Base-by-base conservation (phyloP, 306 rosid genomes). In the Pyrus bretschneideri region DNA sequence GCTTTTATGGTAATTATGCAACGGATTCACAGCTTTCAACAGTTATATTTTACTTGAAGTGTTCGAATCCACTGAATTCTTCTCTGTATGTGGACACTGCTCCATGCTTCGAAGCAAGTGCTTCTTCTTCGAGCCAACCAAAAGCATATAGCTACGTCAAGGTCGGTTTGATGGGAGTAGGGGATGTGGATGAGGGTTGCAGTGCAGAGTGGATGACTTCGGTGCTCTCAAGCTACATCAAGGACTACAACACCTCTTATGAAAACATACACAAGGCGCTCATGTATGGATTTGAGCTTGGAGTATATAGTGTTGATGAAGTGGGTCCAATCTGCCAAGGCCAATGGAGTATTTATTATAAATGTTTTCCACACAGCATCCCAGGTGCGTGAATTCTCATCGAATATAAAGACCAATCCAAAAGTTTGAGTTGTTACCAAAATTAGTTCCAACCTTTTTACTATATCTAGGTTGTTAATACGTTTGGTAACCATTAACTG, bases 321-420 rank as follows among this genome's bases (percentile, higher is more conserved):
- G 2, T 0, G 4, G 13, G 0, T 58, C 14, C 63, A n/a, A 1
- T 11, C 18, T 38, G 71, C 52, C 0, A 8, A 11, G 5, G 4
- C 3, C 19, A 11, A 22, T 68, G 72, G 72, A 12, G 1, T 0
- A 3, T 0, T 2, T 0, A 23, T 45, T 0, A 0, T 23, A 22
- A 3, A 22, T 68, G 72, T 68, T 68, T 7, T 44, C 72, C 33
- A 11, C 52, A 68, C 35, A 68, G 9, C 72, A 22, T 68, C n/a
- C 5, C 72, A 44, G 72, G 72, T 68, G 33, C n/a, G 55, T 22
- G 4, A 62, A 30, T 29, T 9, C 29, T n/a, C 45, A 40, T 40
- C 9, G 45, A 40, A 40, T 40, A 9, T 40, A 40, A 40, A 57
- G 29, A 25, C 27, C 27, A 25, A 25, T 25, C 27, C 27, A 2